A percentile compares a stretch with the other conserved stretches of the same genome.
Conservation (phyloP, 441 rosid species). For the Adansonia madagascariensis region DNA sequence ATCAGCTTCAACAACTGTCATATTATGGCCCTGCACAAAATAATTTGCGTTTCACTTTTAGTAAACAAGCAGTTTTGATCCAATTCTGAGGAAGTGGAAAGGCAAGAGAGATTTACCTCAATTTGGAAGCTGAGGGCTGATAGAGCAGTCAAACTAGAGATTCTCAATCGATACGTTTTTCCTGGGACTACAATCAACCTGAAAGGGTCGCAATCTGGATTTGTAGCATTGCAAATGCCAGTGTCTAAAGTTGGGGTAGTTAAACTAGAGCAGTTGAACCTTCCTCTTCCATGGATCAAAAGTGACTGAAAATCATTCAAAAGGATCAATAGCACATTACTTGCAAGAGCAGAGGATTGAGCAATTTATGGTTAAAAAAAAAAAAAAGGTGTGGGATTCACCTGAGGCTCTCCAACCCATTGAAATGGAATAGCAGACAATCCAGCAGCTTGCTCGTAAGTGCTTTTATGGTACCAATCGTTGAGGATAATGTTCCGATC, state of each 20-base stretch:
- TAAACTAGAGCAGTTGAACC: constrained; percentile 51
- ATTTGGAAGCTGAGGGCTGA: constrained; percentile 81
- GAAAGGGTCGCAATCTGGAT: constrained; percentile 58
- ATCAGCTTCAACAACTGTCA: constrained; percentile 81
- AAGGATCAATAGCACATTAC: not conserved
- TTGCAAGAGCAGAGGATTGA: not conserved
- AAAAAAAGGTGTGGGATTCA: not conserved
- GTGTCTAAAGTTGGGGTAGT: constrained; percentile 18
- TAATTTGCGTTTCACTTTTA: not conserved
- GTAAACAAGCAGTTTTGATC: not conserved
- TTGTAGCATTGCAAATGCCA: constrained; percentile 47
- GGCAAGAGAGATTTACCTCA: constrained; percentile 43
- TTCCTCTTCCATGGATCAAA: constrained; percentile 74
- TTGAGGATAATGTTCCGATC: constrained; percentile 62
- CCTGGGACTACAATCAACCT: constrained; percentile 51
- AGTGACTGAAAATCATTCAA: constrained; percentile 52
- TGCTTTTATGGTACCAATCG: constrained; percentile 43
- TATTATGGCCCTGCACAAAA: constrained; percentile 58
- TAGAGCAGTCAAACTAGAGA: constrained; percentile 66
- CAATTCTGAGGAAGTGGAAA: not conserved
- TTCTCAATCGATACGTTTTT: constrained; percentile 63
- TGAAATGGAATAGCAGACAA: constrained; percentile 51
- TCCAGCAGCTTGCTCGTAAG: constrained; percentile 59
- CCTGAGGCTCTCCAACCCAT: constrained; percentile 82
- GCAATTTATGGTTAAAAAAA: not conserved